Percentiles rank a stretch among this genome's conserved stretches.
phyloP scores from a whole-genome alignment of 2,329 filamentous ascomycete genomes.

The Aureobasidium sp. region DNA sequence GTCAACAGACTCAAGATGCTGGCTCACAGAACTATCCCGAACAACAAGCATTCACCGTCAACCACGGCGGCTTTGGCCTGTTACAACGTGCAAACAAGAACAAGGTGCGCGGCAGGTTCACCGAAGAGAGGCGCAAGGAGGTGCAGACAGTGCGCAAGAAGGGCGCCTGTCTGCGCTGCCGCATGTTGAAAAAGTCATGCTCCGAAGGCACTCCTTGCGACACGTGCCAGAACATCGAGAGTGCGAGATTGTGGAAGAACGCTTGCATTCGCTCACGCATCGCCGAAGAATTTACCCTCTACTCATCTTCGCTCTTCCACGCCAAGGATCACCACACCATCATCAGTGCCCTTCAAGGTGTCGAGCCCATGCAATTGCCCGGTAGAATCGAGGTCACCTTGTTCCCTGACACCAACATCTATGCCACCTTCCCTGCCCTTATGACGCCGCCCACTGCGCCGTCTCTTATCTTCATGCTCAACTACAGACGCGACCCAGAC shows the following conservation, averaged over 20 bases:
- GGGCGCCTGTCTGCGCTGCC: conserved; percentile 56
- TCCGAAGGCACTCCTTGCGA: conserved; percentile 54
- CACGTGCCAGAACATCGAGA: conserved; percentile 53
- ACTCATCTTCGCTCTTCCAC: conserved; percentile 47
- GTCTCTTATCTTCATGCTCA: conserved; percentile 7
- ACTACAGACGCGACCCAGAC: conserved; percentile 5
- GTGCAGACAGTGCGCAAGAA: conserved; percentile 54
- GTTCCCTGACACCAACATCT: conserved; percentile 35
- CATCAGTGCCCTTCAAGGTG: conserved; percentile 41
- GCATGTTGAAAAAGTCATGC: conserved; percentile 59
- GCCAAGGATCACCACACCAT: conserved; percentile 47
- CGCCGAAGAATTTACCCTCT: conserved; percentile 52
- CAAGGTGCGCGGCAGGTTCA: conserved; percentile 52
- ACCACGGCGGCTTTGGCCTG: conserved; percentile 23
- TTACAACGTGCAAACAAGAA: conserved; percentile 30
- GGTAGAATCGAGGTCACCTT: conserved; percentile 50
- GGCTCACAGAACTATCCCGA: conserved; percentile 23
- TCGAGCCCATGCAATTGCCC: conserved; percentile 42
- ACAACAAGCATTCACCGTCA: conserved; percentile 25
- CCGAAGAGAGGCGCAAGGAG: conserved; percentile 50
- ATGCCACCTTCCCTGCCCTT: conserved; percentile 29
- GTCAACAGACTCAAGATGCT: neutral
- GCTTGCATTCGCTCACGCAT: conserved; percentile 53
- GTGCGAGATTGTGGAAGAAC: conserved; percentile 54
- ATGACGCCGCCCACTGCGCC: conserved; percentile 30